A percentile compares a stretch with the other conserved stretches of the same genome.
Evolutionary conservation across 768 basidiomycete species (phyloP).

Genomic region (Tremella yokohamensis): DNA sequence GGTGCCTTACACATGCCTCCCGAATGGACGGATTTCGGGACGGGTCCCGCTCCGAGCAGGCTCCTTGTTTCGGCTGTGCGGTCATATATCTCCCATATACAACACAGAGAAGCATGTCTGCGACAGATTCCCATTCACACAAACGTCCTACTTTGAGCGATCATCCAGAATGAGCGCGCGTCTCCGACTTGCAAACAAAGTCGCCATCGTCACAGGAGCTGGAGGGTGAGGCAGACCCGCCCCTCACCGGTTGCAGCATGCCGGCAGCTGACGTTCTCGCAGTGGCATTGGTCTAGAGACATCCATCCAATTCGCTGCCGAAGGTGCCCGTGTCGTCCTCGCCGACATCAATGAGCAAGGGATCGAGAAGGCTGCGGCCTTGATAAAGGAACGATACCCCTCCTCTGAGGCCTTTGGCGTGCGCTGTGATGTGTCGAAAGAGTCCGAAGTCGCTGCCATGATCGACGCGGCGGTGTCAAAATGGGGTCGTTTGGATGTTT

Average conservation of each 20-base stretch:
- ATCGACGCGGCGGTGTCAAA: constrained; percentile 74
- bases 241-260: no score
- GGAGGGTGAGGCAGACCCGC: constrained; percentile 65
- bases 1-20: no score
- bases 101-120: no score
- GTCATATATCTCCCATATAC: no score
- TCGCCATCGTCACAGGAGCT: constrained; percentile 71
- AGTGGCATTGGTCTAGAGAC: constrained; percentile 97
- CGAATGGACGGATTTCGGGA: no score
- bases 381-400: constrained; percentile 66
- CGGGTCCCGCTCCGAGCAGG: no score
- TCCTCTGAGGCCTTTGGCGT: constrained; percentile 57
- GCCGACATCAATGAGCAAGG: constrained; percentile 83
- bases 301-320: constrained; percentile 84
- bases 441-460: constrained; percentile 74
- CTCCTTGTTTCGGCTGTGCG: no score
- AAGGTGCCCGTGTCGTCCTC: constrained; percentile 86
- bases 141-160: no score
- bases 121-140: no score
- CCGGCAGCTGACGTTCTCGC: constrained; percentile 11
- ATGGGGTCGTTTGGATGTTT: constrained; percentile 88
- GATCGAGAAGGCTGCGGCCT: constrained; percentile 59
- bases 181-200: constrained; percentile 34
- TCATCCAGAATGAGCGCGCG: constrained; percentile 34
- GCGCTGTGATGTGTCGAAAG: constrained; percentile 84